Evolutionary conservation across 768 basidiomycete genomes (phyloP), one percentile per base, ranked within the genome.

Genomic region (Boletus coccyginus): DNA sequence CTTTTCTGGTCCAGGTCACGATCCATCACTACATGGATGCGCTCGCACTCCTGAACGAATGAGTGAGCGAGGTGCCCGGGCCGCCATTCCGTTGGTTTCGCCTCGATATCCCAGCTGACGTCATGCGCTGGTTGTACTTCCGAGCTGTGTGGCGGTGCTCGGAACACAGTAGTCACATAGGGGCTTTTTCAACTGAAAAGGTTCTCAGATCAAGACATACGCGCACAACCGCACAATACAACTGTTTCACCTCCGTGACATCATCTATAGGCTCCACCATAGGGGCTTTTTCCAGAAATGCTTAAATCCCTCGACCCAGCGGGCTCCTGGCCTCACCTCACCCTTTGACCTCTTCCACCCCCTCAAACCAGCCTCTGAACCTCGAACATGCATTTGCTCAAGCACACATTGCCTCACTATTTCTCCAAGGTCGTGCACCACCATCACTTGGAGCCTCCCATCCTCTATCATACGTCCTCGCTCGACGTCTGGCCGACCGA

Each of bases 401-500:
- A 36, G n/a, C 46, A 42, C 10, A 8, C 45, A 0, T 13, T 61
- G 3, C 32, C 46, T 2, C 58, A 56, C 3, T 61, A 60, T 40
- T 52, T 60, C 38, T 49, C 58, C 21, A 60, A 52, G 9, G 50
- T 52, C 17, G 50, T 60, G 3, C 53, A 60, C 33, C 58, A 60
- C 43, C 31, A 7, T 4, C 47, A 54, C 33, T 1, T 16, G 2
- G 56, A 57, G 12, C 2, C 36, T 11, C 2, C 53, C 17, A 33
- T 61, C 5, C 38, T 61, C 9, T 60, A 55, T 17, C 58, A 52
- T 13, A 49, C 53, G 3, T 60, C 58, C 0, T 14, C 58, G 3
- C 53, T 61, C 24, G 58, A 61, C 24, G n/a, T 11, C 13, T 61
- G 53, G 60, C 59, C 59, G 7, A 33, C n/a, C 9, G 50, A 56